Percentiles rank a stretch among this genome's conserved stretches.
phyloP scores from a whole-genome alignment of 768 basidiomycete genomes.

The Pleurotus djamor region DNA sequence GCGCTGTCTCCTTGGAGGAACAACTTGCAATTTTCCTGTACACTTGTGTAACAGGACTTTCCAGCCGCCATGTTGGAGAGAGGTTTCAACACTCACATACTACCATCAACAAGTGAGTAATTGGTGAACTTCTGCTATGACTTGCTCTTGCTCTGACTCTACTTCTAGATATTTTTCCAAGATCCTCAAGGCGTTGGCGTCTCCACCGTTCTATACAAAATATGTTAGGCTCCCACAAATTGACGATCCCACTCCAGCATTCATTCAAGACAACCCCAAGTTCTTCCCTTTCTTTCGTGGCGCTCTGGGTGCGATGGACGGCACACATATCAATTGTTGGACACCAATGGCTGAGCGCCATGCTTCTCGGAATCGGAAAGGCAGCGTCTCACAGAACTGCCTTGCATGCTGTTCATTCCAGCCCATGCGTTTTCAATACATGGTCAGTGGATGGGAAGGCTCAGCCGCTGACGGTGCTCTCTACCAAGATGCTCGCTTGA shows the following conservation, averaged over 20 bases:
- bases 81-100: conserved; percentile 22
- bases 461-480: conserved; percentile 30
- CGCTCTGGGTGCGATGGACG: conserved; percentile 30
- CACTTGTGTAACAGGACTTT: conserved; percentile 19
- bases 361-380: conserved; percentile 23
- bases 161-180: conserved; percentile 12
- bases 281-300: conserved; percentile 28
- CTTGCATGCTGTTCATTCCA: conserved; percentile 30
- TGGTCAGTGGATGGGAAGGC: conserved; percentile 39
- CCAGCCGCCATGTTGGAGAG: conserved; percentile 22
- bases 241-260: conserved; percentile 11
- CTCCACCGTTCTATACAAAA: conserved; percentile 13
- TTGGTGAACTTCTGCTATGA: neutral
- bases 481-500: conserved; percentile 21
- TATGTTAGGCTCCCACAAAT: conserved; percentile 16
- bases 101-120: conserved; percentile 17
- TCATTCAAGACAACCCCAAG: conserved; percentile 21
- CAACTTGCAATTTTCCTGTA: conserved; percentile 26
- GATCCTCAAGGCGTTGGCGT: conserved; percentile 9
- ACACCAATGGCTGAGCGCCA: conserved; percentile 17
- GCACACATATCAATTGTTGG: conserved; percentile 22
- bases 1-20: conserved; percentile 15
- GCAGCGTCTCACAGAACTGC: conserved; percentile 32
- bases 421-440: conserved; percentile 28
- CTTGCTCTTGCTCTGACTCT: too few relatives aligned